Evolutionary conservation across 345 rosid species (phyloP), one percentile per base, ranked within the genome.

Genomic region (Pugionium cornutum): DNA sequence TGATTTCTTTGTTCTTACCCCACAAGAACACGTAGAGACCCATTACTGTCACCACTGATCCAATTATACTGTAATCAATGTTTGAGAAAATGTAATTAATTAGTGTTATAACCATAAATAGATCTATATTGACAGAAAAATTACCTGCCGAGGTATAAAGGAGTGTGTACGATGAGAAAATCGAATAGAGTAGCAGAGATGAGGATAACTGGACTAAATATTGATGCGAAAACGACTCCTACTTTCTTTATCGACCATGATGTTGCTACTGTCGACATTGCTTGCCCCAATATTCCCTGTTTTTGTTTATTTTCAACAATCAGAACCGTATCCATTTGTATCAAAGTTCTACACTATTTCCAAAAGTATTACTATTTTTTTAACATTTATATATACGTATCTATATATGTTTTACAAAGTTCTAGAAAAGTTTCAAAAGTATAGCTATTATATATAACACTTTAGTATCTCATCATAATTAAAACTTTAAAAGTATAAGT

Each of bases 281-380:
- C 94, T 32, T 88, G 83, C 35, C 86, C 94, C 43, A 85, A 82
- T 61, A 79, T 54, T 30, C 97, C 95, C 89, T 89, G 10, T 53
- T n/a, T 65, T 26, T 45, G 37, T 7, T 4, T 29, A 25, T 26
- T 7, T 18, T 29, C n/a, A n/a, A n/a, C n/a, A n/a, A n/a, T n/a
- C n/a, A n/a, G n/a, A n/a, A n/a, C n/a, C n/a, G n/a, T n/a, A n/a
- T n/a, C n/a, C n/a, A n/a, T n/a, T n/a, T n/a, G n/a, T 40, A 18
- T 64, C 18, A 7, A 5, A 7, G 25, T 3, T 4, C 5, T 36
- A 36, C 1, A 3, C 4, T 0, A 9, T 32, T 34, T 34, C 36
- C 3, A 34, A 34, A 34, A n/a, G n/a, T n/a, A n/a, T n/a, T n/a
- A n/a, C n/a, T n/a, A n/a, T n/a, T n/a, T n/a, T n/a, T n/a, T n/a